These are phyloP conservation scores for Nicotiana rustica DNA, from an alignment of 305 asterid genomes.

Conservation along the genomic window DNA sequence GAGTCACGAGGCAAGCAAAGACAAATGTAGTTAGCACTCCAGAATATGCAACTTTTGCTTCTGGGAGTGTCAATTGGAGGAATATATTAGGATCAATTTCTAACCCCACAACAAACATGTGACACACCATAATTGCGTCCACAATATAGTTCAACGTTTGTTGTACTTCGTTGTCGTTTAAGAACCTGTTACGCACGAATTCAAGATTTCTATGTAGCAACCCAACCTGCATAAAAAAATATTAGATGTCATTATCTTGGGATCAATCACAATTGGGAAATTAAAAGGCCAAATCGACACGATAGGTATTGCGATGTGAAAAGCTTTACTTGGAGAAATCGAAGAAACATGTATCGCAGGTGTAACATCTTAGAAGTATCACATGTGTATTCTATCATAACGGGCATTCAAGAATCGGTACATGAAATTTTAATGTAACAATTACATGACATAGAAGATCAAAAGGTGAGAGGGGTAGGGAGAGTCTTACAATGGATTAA, in stretches of 20 bases:
- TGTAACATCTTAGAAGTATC: no score
- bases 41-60: slow-evolving; percentile 78
- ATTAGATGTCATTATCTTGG: neutral
- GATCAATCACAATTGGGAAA: neutral
- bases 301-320: no score
- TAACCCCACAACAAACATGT: slow-evolving; percentile 86
- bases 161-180: slow-evolving; percentile 53
- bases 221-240: slow-evolving; percentile 68
- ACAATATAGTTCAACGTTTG: slow-evolving; percentile 68
- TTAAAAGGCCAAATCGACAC: no score
- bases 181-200: slow-evolving; percentile 45
- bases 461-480: no score
- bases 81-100: slow-evolving; percentile 84
- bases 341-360: no score
- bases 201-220: slow-evolving; percentile 69
- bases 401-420: no score
- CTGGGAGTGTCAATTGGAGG: slow-evolving; percentile 64
- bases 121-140: slow-evolving; percentile 86
- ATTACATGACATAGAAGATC: no score
- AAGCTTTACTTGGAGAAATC: no score
- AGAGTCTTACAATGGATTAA: slow-evolving; percentile 68
- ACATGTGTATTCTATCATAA: no score
- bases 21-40: slow-evolving; percentile 73
- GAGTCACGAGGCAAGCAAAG: slow-evolving; percentile 58
- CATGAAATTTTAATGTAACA: no score